Evolutionary conservation across 108 stramenopile genomes (phyloP).

Genomic region (Nitzschia sp.): DNA sequence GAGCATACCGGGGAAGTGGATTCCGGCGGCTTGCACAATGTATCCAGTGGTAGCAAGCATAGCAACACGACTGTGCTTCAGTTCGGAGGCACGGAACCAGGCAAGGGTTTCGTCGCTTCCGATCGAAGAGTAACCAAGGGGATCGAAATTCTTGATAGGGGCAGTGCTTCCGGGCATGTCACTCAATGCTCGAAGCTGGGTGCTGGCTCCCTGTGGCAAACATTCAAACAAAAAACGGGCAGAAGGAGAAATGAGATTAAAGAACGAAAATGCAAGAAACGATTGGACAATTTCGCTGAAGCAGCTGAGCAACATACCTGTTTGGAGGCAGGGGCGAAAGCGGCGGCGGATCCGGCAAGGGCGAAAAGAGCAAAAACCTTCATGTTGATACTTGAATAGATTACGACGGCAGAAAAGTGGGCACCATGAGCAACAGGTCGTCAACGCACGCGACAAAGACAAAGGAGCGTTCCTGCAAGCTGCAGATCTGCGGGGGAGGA

Average conservation of each 20-base stretch:
- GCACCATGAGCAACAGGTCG: not conserved
- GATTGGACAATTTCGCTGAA: no score
- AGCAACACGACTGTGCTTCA: slow-evolving; percentile 84
- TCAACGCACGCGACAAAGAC: not conserved
- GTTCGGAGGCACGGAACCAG: slow-evolving; percentile 86
- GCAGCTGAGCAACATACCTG: slow-evolving; percentile 44
- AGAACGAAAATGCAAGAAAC: not conserved
- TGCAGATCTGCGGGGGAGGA: not conserved
- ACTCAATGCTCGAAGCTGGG: slow-evolving; percentile 46
- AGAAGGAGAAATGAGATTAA: not conserved
- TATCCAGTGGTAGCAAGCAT: slow-evolving; percentile 88
- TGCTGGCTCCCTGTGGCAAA: slow-evolving; percentile 35
- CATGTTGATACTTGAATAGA: slow-evolving; percentile 44
- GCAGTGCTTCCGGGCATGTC: slow-evolving; percentile 66
- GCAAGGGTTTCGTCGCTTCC: slow-evolving; percentile 76
- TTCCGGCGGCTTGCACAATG: slow-evolving; percentile 69
- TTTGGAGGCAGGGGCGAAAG: slow-evolving; percentile 56
- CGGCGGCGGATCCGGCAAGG: slow-evolving; percentile 67
- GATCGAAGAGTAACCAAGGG: slow-evolving; percentile 54
- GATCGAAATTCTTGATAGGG: slow-evolving; percentile 76
- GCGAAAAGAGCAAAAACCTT: slow-evolving; percentile 59
- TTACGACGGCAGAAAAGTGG: slow-evolving; percentile 5
- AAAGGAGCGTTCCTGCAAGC: not conserved
- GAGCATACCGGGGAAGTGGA: slow-evolving; percentile 84
- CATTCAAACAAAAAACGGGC: not conserved